Base-by-base conservation (phyloP, 192 early-diverging fungal species). In the Gigaspora rosea region DNA sequence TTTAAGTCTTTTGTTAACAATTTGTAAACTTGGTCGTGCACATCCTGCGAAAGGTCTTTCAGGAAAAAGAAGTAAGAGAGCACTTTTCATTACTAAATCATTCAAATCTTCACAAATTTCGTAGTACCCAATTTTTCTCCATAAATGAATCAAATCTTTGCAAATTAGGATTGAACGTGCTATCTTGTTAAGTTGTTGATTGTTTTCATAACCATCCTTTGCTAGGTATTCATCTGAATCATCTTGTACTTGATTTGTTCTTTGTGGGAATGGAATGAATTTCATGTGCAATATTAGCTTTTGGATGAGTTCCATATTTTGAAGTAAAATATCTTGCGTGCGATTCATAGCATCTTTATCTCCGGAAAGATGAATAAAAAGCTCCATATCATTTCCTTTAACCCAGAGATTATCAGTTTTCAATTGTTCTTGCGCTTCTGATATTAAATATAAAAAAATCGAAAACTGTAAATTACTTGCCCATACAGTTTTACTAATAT, bases 71-170 rank as follows among this genome's bases (percentile, higher is more conserved):
- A 33, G 51, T 6, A 72, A 27, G 9, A 56, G 8, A 33, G 52
- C 50, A 20, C 71, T 16, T 56, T 72, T 51, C 71, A 72, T 72
- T 16, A 72, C 71, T n/a, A 72, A 16, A 12, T 72, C 71, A 41
- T 72, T 72, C 16, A 72, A 51, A 72, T 72, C 71, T 32, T 72
- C 54, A 33, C 50, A 52, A 33, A 72, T 72, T 57, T 72, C 51
- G 9, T 18, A 18, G 52, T 72, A 72, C 8, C 27, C 71, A 22
- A 20, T 41, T 18, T 20, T 2, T 16, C 9, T 72, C 71, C 71
- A 72, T 22, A 54, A 6, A 7, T n/a, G 1, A 0, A 72, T 32
- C 22, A 72, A 72, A 57, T 51, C 20, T 16, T 35, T 35, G 35
- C 27, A 22, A 35, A 72, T 72, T 32, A 72, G 35, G 5, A 72